A percentile compares a stretch with the other conserved stretches of the same genome.
These are phyloP conservation scores for Eutrema heterophyllum DNA, from an alignment of 345 rosid species.

Conservation along the genomic window DNA sequence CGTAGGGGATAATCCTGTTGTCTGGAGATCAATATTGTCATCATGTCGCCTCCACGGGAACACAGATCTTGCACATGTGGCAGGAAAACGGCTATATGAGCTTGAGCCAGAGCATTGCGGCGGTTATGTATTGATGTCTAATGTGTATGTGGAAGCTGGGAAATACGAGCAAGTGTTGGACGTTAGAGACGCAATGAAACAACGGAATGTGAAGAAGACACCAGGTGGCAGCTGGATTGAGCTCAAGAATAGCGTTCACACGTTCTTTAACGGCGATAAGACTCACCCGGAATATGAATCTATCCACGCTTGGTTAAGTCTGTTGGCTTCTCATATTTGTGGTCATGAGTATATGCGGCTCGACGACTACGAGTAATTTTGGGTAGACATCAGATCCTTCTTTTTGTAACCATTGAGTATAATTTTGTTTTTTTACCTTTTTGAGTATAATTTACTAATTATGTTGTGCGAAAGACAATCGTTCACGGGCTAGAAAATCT, in stretches of 20 bases:
- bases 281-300: slow-evolving; percentile 34
- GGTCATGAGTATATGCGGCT: slow-evolving; percentile 26
- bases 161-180: slow-evolving; percentile 39
- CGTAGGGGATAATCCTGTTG: slow-evolving; percentile 36
- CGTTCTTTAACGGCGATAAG: slow-evolving; percentile 34
- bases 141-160: slow-evolving; percentile 40
- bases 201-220: slow-evolving; percentile 40
- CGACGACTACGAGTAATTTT: slow-evolving; percentile 19
- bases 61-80: slow-evolving; percentile 35
- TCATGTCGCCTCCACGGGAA: slow-evolving; percentile 47
- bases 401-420: background rate
- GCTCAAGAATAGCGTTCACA: slow-evolving; percentile 34
- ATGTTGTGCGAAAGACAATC: slow-evolving; percentile 1
- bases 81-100: slow-evolving; percentile 33
- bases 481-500: slow-evolving; percentile 10
- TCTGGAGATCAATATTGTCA: slow-evolving; percentile 60
- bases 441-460: slow-evolving; percentile 9
- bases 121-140: slow-evolving; percentile 46
- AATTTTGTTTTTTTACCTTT: background rate
- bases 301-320: slow-evolving; percentile 30
- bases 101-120: slow-evolving; percentile 46
- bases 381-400: background rate
- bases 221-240: slow-evolving; percentile 52
- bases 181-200: slow-evolving; percentile 42
- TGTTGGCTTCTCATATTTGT: slow-evolving; percentile 34